phyloP scores from a whole-genome alignment of 192 early-diverging fungal species.

The Podila horticola region DNA sequence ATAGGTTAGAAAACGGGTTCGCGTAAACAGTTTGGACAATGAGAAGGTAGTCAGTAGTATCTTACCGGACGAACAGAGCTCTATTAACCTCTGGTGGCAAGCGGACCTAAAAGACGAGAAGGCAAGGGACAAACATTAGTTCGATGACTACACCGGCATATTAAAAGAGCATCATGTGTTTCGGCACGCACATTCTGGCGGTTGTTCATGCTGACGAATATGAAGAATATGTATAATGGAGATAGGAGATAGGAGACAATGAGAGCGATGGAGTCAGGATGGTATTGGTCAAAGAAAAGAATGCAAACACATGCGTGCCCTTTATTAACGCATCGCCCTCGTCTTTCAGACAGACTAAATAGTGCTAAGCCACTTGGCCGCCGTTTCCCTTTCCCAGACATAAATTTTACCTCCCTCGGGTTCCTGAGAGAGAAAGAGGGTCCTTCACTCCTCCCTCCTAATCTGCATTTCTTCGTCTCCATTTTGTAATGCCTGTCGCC shows the following conservation, averaged over 20 bases:
- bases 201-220: slow-evolving; percentile 21
- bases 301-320: neutral
- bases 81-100: slow-evolving; percentile 96
- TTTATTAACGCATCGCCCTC: neutral
- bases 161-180: neutral
- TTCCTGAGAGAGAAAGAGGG: too few relatives aligned
- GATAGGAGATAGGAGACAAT: too few relatives aligned
- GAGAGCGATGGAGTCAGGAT: neutral
- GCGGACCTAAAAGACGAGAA: slow-evolving; percentile 61
- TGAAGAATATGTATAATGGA: neutral
- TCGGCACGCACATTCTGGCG: slow-evolving; percentile 12
- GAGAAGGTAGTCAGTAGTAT: neutral
- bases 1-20: neutral
- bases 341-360: neutral
- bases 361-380: slow-evolving; percentile 16
- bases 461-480: neutral
- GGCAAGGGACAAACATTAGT: neutral
- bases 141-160: neutral
- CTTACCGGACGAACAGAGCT: slow-evolving; percentile 86
- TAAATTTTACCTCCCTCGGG: neutral
- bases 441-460: neutral
- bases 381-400: neutral
- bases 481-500: slow-evolving; percentile 20
- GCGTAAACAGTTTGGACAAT: neutral
- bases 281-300: neutral